These are phyloP conservation scores for Nevesoporus exiguus DNA, from an alignment of 768 basidiomycete genomes.

Conservation along the genomic window DNA sequence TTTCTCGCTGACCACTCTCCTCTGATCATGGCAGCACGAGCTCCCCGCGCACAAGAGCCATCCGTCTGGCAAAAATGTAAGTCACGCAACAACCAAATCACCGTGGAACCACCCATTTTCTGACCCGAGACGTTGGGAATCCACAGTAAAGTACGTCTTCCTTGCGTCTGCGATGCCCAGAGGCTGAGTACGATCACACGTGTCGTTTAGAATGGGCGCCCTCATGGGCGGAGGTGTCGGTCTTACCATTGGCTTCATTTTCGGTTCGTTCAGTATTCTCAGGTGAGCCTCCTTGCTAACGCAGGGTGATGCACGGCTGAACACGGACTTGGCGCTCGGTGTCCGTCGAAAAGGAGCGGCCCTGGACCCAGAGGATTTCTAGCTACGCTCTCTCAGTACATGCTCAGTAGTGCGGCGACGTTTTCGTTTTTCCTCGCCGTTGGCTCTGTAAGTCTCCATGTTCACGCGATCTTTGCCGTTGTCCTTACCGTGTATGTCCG, in stretches of 20 bases:
- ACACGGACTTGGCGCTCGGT: background rate
- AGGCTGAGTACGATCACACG: constrained; percentile 4
- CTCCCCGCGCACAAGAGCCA: constrained; percentile 46
- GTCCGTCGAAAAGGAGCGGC: constrained; percentile 62
- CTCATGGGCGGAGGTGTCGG: constrained; percentile 93
- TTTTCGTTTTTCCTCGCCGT: constrained; percentile 97
- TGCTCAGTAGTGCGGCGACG: constrained; percentile 96
- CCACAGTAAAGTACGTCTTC: constrained; percentile 56
- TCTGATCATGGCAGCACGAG: constrained; percentile 29
- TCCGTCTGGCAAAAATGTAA: constrained; percentile 77
- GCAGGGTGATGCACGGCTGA: constrained; percentile 3
- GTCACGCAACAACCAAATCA: constrained; percentile 16
- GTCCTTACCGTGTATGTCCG: background rate
- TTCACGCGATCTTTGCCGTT: background rate
- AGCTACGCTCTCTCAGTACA: constrained; percentile 94
- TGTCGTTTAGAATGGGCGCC: constrained; percentile 75
- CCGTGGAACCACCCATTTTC: background rate
- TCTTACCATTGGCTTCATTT: constrained; percentile 95
- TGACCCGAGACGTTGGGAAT: constrained; percentile 8
- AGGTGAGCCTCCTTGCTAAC: constrained; percentile 48
- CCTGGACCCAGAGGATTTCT: constrained; percentile 88
- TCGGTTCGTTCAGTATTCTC: constrained; percentile 89
- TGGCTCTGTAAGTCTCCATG: constrained; percentile 63
- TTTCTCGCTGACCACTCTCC: background rate
- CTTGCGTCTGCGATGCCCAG: background rate